Percentiles rank a stretch among this genome's conserved stretches.
Evolutionary conservation across 495 filamentous ascomycete genomes (phyloP).

Genomic region (Aspergillus affinis): DNA sequence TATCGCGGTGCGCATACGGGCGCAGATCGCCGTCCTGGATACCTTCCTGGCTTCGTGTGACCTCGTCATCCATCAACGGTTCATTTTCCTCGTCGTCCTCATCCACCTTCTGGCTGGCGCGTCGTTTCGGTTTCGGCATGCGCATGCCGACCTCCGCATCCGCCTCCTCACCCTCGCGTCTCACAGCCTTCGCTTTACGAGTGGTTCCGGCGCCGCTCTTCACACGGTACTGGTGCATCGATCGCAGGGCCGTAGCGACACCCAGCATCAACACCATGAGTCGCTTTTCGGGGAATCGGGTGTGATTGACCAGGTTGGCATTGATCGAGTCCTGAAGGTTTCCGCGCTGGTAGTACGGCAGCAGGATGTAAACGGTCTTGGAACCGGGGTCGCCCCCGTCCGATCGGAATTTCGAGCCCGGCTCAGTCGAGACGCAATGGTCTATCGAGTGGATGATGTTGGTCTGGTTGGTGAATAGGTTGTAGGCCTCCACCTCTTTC

Average conservation of each 20-base stretch:
- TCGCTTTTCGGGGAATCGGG: slow-evolving; percentile 83
- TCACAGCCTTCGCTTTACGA: slow-evolving; percentile 61
- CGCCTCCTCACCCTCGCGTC: slow-evolving; percentile 57
- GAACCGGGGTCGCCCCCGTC: slow-evolving; percentile 58
- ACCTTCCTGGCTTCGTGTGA: slow-evolving; percentile 68
- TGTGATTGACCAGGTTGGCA: slow-evolving; percentile 95
- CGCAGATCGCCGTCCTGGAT: slow-evolving; percentile 67
- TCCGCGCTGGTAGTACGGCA: slow-evolving; percentile 91
- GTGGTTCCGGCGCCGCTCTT: slow-evolving; percentile 51
- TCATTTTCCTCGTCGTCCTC: slow-evolving; percentile 75
- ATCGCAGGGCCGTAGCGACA: slow-evolving; percentile 80
- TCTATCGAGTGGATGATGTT: slow-evolving; percentile 92
- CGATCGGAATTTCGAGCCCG: slow-evolving; percentile 57
- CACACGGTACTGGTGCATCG: slow-evolving; percentile 87
- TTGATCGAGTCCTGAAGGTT: slow-evolving; percentile 99
- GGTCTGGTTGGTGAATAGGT: slow-evolving; percentile 74
- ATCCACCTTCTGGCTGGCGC: slow-evolving; percentile 40
- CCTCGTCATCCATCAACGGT: slow-evolving; percentile 82
- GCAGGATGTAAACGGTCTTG: slow-evolving; percentile 94
- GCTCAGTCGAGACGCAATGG: slow-evolving; percentile 67
- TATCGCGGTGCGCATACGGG: slow-evolving; percentile 93
- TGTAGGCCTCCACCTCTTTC: slow-evolving; percentile 96
- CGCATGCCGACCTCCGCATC: slow-evolving; percentile 60
- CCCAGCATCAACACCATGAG: slow-evolving; percentile 90
- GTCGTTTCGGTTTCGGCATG: slow-evolving; percentile 51